Base-by-base conservation (phyloP, 805 yeast species). In the Yamadazyma akitaensis region DNA sequence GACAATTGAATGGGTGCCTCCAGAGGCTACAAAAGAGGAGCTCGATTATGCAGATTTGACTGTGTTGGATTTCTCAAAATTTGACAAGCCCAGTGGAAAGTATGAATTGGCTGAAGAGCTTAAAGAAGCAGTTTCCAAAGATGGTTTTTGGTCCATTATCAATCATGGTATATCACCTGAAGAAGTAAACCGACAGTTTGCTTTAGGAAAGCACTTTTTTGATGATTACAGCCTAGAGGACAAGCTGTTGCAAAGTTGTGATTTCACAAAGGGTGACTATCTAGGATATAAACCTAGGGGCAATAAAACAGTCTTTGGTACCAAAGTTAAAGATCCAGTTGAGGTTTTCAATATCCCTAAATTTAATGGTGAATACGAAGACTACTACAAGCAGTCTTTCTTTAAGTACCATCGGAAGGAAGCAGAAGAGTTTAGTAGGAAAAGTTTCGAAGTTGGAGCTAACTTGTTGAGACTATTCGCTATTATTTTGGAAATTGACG, bases 341-440 rank as follows among this genome's bases (percentile, higher is more conserved):
- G 69, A 65, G 46, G 60, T 62, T 0, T 53, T 63, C 45, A 65
- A 64, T 44, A 60, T 65, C 32, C 65, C 70, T 26, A 65, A 65
- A 46, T 64, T 65, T 55, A 54, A 53, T 32, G 53, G 53, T 5
- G 47, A 47, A 17, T 59, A 53, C 36, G 60, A 56, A 11, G 54
- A n/a, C 56, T 63, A 42, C 31, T 48, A 44, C 39, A 39, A 44
- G 24, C 51, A 44, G 38, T n/a, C 41, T 6, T 48, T 44, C 30
- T 54, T 63, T 24, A 58, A 62, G 26, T 51, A 55, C 19, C 54
- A 57, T 50, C 44, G 57, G 24, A 50, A 49, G 14, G 56, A 57
- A 39, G 47, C 64, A 30, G 62, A 54, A 34, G 39, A 39, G 5
- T 47, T 64, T 25, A 59, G 64, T 6, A 50, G 56, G 13, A 57